Conservation (phyloP, 768 basidiomycete species). For the Suillus subalutaceus region DNA sequence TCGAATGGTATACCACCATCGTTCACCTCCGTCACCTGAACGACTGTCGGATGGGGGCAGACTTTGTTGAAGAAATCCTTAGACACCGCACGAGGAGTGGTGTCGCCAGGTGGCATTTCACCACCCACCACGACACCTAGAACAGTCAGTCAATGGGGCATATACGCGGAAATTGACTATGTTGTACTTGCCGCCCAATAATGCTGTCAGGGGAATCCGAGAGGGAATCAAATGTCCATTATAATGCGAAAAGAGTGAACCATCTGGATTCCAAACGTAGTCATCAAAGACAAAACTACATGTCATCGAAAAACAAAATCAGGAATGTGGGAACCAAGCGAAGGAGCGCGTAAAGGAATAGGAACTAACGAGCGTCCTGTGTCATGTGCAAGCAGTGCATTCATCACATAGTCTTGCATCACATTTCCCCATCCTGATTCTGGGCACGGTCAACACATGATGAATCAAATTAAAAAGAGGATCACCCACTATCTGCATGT, state of each 20-base stretch:
- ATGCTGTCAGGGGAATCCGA: conserved; percentile 42
- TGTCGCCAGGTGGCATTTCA: conserved; percentile 34
- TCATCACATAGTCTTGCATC: conserved; percentile 44
- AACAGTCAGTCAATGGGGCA: not conserved
- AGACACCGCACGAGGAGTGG: conserved; percentile 38
- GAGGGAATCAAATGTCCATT: conserved; percentile 42
- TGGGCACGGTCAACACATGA: conserved; percentile 12
- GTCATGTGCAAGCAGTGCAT: conserved; percentile 36
- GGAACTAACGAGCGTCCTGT: conserved; percentile 38
- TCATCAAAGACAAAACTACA: conserved; percentile 46
- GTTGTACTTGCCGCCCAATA: conserved; percentile 37
- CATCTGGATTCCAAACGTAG: conserved; percentile 42
- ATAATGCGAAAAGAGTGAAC: conserved; percentile 40
- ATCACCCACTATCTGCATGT: conserved; percentile 43
- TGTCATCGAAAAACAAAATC: conserved; percentile 7
- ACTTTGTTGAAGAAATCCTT: conserved; percentile 42
- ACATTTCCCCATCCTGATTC: conserved; percentile 45
- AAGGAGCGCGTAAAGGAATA: not conserved
- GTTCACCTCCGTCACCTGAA: conserved; percentile 34
- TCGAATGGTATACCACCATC: conserved; percentile 31
- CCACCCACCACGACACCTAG: conserved; percentile 47
- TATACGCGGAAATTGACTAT: not conserved
- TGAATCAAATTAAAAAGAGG: not conserved
- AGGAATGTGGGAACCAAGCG: not conserved
- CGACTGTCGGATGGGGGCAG: conserved; percentile 39